Percentiles rank a stretch among this genome's conserved stretches.
These are phyloP conservation scores for Pyrus bretschneideri DNA, from an alignment of 306 rosid genomes.

Conservation along the genomic window DNA sequence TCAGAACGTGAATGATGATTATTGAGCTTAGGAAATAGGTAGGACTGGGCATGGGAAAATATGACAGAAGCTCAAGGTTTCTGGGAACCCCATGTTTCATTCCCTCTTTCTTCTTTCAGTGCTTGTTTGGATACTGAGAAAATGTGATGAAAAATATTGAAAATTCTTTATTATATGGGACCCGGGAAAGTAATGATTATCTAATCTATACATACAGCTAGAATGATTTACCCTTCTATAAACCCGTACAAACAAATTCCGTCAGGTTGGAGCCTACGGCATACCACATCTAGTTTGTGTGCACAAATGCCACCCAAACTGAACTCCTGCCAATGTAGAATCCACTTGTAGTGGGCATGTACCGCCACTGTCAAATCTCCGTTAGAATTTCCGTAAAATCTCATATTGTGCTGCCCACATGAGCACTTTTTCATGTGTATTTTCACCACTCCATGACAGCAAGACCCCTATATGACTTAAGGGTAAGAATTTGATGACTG, in stretches of 20 bases:
- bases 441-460: too few species aligned
- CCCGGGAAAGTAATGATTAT: neutral
- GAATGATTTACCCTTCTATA: neutral
- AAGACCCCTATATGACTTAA: too few species aligned
- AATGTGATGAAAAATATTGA: neutral
- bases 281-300: neutral
- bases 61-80: neutral
- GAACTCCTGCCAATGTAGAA: too few species aligned
- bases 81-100: neutral
- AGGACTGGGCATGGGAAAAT: neutral
- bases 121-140: conserved; percentile 1
- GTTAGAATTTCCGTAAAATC: too few species aligned
- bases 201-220: neutral
- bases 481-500: too few species aligned
- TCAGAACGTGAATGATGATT: neutral
- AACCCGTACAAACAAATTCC: neutral
- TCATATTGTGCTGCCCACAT: too few species aligned
- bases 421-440: too few species aligned
- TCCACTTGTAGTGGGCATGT: too few species aligned
- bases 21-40: neutral
- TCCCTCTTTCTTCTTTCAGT: neutral
- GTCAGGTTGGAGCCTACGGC: neutral
- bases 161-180: neutral
- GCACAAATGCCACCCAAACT: neutral
- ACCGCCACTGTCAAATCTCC: too few species aligned